Evolutionary conservation across 805 yeast genomes (phyloP).

Genomic region (Candida bentonensis): DNA sequence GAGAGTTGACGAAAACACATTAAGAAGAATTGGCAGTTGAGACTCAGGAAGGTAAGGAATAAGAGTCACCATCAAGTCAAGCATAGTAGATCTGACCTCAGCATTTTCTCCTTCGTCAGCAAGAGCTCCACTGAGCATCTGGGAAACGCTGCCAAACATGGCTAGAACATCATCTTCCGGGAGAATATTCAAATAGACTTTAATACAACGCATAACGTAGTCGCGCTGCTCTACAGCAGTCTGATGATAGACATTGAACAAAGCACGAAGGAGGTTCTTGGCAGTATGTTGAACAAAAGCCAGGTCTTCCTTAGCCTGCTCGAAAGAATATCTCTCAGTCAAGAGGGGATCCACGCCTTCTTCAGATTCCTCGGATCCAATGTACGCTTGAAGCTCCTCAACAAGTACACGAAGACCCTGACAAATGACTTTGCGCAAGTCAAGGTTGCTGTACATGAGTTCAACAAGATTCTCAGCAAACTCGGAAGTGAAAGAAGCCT

Average conservation of each 20-base stretch:
- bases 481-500: slow-evolving; percentile 46
- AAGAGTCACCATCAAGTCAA: slow-evolving; percentile 83
- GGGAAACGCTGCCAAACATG: slow-evolving; percentile 79
- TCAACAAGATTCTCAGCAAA: slow-evolving; percentile 71
- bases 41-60: slow-evolving; percentile 64
- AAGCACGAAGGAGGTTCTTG: slow-evolving; percentile 65
- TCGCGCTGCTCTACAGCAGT: slow-evolving; percentile 65
- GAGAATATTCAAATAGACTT: slow-evolving; percentile 60
- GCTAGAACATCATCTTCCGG: slow-evolving; percentile 49
- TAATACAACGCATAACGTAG: slow-evolving; percentile 74
- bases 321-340: slow-evolving; percentile 45
- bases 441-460: slow-evolving; percentile 58
- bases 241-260: slow-evolving; percentile 87
- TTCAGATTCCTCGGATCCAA: slow-evolving; percentile 17
- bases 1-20: slow-evolving; percentile 36
- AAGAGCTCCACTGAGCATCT: slow-evolving; percentile 58
- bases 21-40: slow-evolving; percentile 61
- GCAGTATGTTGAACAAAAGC: slow-evolving; percentile 43
- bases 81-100: slow-evolving; percentile 59
- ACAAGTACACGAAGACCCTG: slow-evolving; percentile 66
- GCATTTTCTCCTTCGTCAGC: slow-evolving; percentile 18
- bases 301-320: slow-evolving; percentile 41
- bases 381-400: slow-evolving; percentile 55
- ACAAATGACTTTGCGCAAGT: slow-evolving; percentile 69
- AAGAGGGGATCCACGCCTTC: slow-evolving; percentile 51